These are phyloP conservation scores for Annulohypoxylon bovei DNA, from an alignment of 495 filamentous ascomycete species.

Conservation along the genomic window DNA sequence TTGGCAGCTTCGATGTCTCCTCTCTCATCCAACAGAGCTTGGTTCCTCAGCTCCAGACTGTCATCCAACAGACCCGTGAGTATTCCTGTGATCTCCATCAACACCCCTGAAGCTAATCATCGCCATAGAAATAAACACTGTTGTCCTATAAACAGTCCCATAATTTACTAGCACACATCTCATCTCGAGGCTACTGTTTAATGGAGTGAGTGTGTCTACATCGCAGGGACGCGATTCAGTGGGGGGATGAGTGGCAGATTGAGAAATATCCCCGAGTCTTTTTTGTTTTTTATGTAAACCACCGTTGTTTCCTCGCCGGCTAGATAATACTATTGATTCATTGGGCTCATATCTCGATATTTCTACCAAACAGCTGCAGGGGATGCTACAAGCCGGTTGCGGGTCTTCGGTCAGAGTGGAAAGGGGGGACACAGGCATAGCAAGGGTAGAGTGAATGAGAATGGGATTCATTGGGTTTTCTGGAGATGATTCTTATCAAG, in stretches of 20 bases:
- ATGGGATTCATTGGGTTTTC: constrained; percentile 30
- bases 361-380: constrained; percentile 20
- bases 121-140: constrained; percentile 30
- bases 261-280: constrained; percentile 25
- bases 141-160: constrained; percentile 16
- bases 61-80: constrained; percentile 48
- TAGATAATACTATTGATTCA: constrained; percentile 28
- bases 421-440: constrained; percentile 27
- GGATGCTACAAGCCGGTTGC: constrained; percentile 28
- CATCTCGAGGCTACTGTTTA: constrained; percentile 9
- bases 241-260: neutral
- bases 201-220: constrained; percentile 21
- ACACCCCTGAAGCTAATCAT: neutral
- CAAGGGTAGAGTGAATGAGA: constrained; percentile 30
- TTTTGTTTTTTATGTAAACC: constrained; percentile 25
- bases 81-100: neutral
- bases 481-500: constrained; percentile 33
- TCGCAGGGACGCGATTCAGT: neutral
- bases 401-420: constrained; percentile 32
- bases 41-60: constrained; percentile 50
- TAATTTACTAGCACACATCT: constrained; percentile 7
- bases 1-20: constrained; percentile 51
- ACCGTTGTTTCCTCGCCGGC: constrained; percentile 28
- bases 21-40: constrained; percentile 51
- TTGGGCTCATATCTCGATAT: constrained; percentile 9